Conservation (phyloP, 139 green algal genomes). For the Asterochloris erici region DNA sequence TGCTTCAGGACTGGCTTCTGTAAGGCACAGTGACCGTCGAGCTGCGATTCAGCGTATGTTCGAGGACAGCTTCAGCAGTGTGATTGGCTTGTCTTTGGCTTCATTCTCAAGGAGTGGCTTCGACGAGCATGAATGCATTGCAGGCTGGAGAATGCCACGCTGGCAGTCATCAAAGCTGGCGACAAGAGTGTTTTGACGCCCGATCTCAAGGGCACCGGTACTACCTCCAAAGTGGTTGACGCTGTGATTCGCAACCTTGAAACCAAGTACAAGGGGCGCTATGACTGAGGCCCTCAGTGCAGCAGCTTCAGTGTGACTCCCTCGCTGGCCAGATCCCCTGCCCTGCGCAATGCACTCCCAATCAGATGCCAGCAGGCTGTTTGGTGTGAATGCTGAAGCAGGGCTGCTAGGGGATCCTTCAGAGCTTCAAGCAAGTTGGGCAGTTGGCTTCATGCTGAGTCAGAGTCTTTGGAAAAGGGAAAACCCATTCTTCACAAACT, state of each 20-base stretch:
- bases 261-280: conserved; percentile 8
- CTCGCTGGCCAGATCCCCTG: too few relatives aligned
- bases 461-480: too few relatives aligned
- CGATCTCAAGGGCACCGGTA: conserved; percentile 80
- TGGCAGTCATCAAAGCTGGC: conserved; percentile 74
- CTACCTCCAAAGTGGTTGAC: conserved; percentile 77
- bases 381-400: too few relatives aligned
- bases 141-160: conserved; percentile 72
- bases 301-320: not conserved
- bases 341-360: too few relatives aligned
- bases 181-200: conserved; percentile 51
- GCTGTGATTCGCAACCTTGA: conserved; percentile 35
- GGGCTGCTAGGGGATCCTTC: too few relatives aligned
- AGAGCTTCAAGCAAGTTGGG: too few relatives aligned
- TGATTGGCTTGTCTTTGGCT: not conserved
- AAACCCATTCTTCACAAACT: too few relatives aligned
- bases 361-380: too few relatives aligned
- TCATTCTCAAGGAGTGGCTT: too few relatives aligned
- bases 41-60: not conserved
- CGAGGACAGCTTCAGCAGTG: not conserved
- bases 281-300: not conserved
- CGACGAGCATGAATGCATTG: not conserved
- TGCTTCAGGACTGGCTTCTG: not conserved
- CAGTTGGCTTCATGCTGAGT: too few relatives aligned
- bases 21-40: not conserved